Evolutionary conservation across 2,329 filamentous ascomycete species (phyloP).

Genomic region (Pezicula carpinea): DNA sequence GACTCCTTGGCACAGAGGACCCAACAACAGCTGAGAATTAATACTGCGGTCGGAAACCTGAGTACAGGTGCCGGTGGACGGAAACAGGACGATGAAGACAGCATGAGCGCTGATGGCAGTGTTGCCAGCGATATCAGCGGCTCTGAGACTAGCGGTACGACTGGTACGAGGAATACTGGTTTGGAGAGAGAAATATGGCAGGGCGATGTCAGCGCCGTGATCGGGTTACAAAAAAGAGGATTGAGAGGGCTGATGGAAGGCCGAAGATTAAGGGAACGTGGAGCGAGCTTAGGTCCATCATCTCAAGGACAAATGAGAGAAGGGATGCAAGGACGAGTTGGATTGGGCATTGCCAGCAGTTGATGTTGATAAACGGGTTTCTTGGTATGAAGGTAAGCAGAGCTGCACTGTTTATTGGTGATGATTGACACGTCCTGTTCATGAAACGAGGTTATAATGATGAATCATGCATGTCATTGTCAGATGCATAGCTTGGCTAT

Average conservation of each 20-base stretch:
- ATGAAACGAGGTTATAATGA: too few relatives aligned
- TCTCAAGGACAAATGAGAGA: slow-evolving; percentile 25
- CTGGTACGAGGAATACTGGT: slow-evolving; percentile 32
- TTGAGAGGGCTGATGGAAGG: slow-evolving; percentile 93
- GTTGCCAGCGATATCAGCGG: slow-evolving; percentile 22
- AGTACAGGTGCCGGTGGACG: slow-evolving; percentile 24
- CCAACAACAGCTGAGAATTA: slow-evolving; percentile 38
- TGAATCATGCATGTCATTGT: too few relatives aligned
- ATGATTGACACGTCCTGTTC: too few relatives aligned
- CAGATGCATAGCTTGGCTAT: too few relatives aligned
- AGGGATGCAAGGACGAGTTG: slow-evolving; percentile 36
- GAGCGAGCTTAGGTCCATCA: slow-evolving; percentile 33
- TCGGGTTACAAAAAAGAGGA: slow-evolving; percentile 91
- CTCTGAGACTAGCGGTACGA: slow-evolving; percentile 33
- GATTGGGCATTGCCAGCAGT: slow-evolving; percentile 44
- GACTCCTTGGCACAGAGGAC: slow-evolving; percentile 13
- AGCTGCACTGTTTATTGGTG: too few relatives aligned
- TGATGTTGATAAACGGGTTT: neutral
- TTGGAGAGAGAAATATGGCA: slow-evolving; percentile 66
- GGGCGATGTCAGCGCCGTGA: slow-evolving; percentile 79
- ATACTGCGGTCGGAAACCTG: slow-evolving; percentile 40
- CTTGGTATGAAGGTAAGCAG: too few relatives aligned
- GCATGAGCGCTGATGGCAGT: slow-evolving; percentile 24
- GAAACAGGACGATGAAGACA: slow-evolving; percentile 30
- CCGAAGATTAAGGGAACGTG: slow-evolving; percentile 73